These are phyloP conservation scores for Penicillium expansum DNA, from an alignment of 2,329 filamentous ascomycete genomes.

Conservation along the genomic window DNA sequence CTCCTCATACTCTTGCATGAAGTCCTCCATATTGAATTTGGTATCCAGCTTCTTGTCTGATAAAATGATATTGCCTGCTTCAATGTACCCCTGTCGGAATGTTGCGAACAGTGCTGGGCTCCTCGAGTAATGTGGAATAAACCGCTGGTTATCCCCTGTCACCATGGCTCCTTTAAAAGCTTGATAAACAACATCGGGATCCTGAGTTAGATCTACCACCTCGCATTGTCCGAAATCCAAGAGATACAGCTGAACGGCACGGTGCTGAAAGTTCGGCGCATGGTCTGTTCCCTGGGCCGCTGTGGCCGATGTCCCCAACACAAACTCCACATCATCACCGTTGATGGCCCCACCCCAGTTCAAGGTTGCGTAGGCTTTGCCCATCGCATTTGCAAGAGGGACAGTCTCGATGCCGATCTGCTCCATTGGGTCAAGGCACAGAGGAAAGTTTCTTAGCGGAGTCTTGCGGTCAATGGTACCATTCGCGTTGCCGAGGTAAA, in stretches of 20 bases:
- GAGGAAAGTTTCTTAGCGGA: conserved; percentile 7
- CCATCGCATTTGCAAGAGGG: conserved; percentile 6
- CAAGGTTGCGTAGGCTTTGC: conserved; percentile 12
- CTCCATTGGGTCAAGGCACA: conserved; percentile 6
- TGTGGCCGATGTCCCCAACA: conserved; percentile 6
- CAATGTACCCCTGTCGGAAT: conserved; percentile 10
- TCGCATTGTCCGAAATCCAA: background rate
- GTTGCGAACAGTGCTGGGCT: conserved; percentile 12
- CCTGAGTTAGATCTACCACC: background rate
- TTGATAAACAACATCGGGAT: conserved; percentile 4
- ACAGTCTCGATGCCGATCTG: conserved; percentile 1
- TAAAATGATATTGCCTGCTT: conserved; percentile 7
- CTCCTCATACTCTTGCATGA: conserved; percentile 14
- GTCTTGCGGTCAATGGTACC: background rate
- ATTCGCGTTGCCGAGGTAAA: conserved; percentile 3
- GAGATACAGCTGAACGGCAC: background rate
- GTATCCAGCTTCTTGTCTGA: background rate
- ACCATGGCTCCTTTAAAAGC: conserved; percentile 19
- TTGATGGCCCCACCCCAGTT: conserved; percentile 11
- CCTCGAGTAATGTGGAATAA: conserved; percentile 16
- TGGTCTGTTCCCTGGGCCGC: background rate
- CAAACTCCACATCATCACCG: conserved; percentile 17
- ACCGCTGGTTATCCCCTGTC: conserved; percentile 11
- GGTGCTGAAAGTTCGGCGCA: background rate
- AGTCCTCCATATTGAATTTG: conserved; percentile 8